A percentile compares a stretch with the other conserved stretches of the same genome.
phyloP scores from a whole-genome alignment of 2,329 filamentous ascomycete genomes.

The Rutstroemia sydowiana region DNA sequence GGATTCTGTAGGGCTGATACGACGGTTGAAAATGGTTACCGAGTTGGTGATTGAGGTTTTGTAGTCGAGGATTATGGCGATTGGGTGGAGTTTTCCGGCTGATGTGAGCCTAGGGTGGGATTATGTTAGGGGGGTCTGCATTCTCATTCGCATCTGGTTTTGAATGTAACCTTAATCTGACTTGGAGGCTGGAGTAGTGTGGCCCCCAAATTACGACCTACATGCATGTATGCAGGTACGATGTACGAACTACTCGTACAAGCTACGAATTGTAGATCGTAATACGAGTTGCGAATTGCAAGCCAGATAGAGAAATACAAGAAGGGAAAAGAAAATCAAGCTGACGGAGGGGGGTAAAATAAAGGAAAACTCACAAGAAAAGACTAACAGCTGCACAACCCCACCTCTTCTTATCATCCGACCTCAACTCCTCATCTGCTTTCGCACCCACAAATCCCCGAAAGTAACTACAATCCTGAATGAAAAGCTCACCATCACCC shows the following conservation, averaged over 20 bases:
- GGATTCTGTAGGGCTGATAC: constrained; percentile 29
- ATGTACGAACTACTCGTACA: too few relatives aligned
- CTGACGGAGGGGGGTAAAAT: background rate
- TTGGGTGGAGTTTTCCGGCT: constrained; percentile 40
- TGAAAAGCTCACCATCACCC: constrained; percentile 10
- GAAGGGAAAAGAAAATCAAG: too few relatives aligned
- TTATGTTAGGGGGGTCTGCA: background rate
- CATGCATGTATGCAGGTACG: too few relatives aligned
- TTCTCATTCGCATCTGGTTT: background rate
- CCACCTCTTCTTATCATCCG: constrained; percentile 16
- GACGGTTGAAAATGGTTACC: constrained; percentile 42
- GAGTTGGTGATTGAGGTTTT: constrained; percentile 36
- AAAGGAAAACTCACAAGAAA: constrained; percentile 33
- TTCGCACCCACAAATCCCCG: constrained; percentile 12
- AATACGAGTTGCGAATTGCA: too few relatives aligned
- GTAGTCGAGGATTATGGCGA: constrained; percentile 43
- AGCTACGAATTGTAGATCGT: too few relatives aligned
- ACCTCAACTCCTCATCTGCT: constrained; percentile 1
- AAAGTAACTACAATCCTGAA: constrained; percentile 28
- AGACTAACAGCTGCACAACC: constrained; percentile 36
- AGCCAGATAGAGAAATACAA: too few relatives aligned
- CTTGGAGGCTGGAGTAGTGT: too few relatives aligned
- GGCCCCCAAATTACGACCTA: too few relatives aligned
- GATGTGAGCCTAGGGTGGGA: background rate
- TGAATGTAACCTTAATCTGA: too few relatives aligned